A percentile compares a stretch with the other conserved stretches of the same genome.
Conservation (phyloP, 768 basidiomycete species). For the Leccinellum rugosiceps region DNA sequence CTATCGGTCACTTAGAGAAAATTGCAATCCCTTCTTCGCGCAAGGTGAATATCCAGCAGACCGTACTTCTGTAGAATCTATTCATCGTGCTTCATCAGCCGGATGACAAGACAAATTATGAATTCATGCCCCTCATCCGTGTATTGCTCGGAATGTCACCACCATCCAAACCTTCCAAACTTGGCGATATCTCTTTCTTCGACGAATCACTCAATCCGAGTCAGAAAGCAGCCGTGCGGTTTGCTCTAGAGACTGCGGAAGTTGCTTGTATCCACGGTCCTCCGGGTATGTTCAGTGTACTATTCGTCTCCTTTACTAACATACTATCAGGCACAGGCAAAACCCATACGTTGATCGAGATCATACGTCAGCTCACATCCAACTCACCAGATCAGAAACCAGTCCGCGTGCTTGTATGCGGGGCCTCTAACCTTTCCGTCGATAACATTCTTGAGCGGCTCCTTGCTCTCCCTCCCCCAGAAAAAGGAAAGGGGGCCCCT, state of each 20-base stretch:
- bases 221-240: conserved; percentile 79
- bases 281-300: conserved; percentile 54
- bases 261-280: conserved; percentile 96
- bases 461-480: conserved; percentile 51
- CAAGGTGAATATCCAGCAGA: conserved; percentile 14
- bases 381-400: conserved; percentile 43
- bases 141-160: conserved; percentile 68
- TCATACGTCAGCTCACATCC: conserved; percentile 78
- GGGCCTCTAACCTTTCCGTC: conserved; percentile 91
- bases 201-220: conserved; percentile 76
- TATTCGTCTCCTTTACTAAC: neutral
- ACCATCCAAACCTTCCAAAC: conserved; percentile 38
- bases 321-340: conserved; percentile 74
- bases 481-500: conserved; percentile 40
- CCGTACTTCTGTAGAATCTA: neutral
- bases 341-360: conserved; percentile 92
- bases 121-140: conserved; percentile 51
- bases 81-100: conserved; percentile 19
- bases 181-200: conserved; percentile 57
- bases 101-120: conserved; percentile 41
- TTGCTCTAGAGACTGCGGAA: conserved; percentile 77
- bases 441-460: conserved; percentile 94
- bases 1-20: conserved; percentile 64
- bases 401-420: conserved; percentile 77
- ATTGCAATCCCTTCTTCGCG: conserved; percentile 29